phyloP scores from a whole-genome alignment of 2,329 filamentous ascomycete species.

The Sclerotinia spermophila region DNA sequence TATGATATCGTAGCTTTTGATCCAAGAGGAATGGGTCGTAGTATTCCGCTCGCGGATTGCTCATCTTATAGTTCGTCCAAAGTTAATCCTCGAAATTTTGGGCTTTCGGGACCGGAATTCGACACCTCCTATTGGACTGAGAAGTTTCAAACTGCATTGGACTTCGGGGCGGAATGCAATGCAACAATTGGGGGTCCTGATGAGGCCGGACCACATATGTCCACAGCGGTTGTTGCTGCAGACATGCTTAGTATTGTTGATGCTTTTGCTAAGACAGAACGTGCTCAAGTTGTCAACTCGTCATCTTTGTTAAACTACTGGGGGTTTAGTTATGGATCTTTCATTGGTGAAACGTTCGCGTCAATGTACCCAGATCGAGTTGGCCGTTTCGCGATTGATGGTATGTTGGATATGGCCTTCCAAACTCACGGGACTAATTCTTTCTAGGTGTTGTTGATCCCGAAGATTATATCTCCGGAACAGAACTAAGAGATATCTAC shows the following conservation, averaged over 20 bases:
- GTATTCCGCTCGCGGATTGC: slow-evolving; percentile 24
- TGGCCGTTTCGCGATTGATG: slow-evolving; percentile 40
- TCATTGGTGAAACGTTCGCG: slow-evolving; percentile 44
- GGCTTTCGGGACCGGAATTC: slow-evolving; percentile 10
- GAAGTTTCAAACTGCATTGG: background rate
- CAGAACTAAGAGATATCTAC: slow-evolving; percentile 39
- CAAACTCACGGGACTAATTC: background rate
- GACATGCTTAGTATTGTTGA: slow-evolving; percentile 38
- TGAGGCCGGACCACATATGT: slow-evolving; percentile 38
- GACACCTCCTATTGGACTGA: background rate
- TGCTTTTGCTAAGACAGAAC: slow-evolving; percentile 28
- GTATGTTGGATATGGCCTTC: background rate
- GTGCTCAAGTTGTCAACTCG: slow-evolving; percentile 4
- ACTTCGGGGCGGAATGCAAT: background rate
- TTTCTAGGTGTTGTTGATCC: slow-evolving; percentile 24
- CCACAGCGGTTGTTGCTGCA: slow-evolving; percentile 32
- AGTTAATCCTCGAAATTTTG: background rate
- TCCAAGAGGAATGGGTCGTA: slow-evolving; percentile 41
- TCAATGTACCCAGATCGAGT: slow-evolving; percentile 43
- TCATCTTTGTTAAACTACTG: slow-evolving; percentile 43
- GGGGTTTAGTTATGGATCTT: slow-evolving; percentile 48
- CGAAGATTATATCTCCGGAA: slow-evolving; percentile 36
- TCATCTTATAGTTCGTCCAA: background rate
- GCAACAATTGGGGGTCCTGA: background rate
- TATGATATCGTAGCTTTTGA: slow-evolving; percentile 51